A percentile compares a stretch with the other conserved stretches of the same genome.
Evolutionary conservation across 2,329 filamentous ascomycete genomes (phyloP).

Genomic region (Bipolaris cookei): DNA sequence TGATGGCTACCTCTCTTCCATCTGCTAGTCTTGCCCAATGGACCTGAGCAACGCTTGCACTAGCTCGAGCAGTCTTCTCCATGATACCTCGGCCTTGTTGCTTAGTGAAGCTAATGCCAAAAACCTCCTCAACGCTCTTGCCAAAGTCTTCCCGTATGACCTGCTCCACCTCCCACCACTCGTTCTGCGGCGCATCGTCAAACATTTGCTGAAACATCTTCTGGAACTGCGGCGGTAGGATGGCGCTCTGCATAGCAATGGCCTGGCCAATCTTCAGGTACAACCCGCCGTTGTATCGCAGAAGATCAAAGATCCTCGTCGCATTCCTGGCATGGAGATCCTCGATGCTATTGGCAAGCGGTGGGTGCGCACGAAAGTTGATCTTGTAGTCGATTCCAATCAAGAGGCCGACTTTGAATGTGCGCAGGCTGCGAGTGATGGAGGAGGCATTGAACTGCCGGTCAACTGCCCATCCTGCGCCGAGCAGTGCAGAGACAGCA

Average conservation of each 20-base stretch:
- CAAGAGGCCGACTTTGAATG: conserved; percentile 78
- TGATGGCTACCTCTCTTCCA: conserved; percentile 90
- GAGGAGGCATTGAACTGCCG: conserved; percentile 78
- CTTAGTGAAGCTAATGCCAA: conserved; percentile 81
- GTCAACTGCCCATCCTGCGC: conserved; percentile 72
- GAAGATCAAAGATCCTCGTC: conserved; percentile 78
- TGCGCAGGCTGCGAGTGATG: conserved; percentile 77
- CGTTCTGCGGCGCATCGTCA: conserved; percentile 93
- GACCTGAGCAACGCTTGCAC: conserved; percentile 93
- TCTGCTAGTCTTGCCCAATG: conserved; percentile 89
- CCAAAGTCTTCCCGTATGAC: conserved; percentile 90
- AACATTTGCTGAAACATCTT: conserved; percentile 97
- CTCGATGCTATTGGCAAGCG: conserved; percentile 72
- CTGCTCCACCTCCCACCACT: conserved; percentile 81
- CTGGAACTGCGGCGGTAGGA: conserved; percentile 92
- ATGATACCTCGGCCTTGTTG: conserved; percentile 68
- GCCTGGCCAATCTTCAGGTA: conserved; percentile 99
- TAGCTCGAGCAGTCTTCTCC: conserved; percentile 75
- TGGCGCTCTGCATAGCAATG: conserved; percentile 96
- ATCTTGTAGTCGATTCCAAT: conserved; percentile 95
- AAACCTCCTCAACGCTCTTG: conserved; percentile 84
- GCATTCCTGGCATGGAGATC: conserved; percentile 86
- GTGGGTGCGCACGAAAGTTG: conserved; percentile 85
- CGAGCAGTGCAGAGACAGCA: conserved; percentile 65
- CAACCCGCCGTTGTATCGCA: conserved; percentile 85